phyloP scores from a whole-genome alignment of 106 monocot genomes.

The Phalaenopsis aphrodite region DNA sequence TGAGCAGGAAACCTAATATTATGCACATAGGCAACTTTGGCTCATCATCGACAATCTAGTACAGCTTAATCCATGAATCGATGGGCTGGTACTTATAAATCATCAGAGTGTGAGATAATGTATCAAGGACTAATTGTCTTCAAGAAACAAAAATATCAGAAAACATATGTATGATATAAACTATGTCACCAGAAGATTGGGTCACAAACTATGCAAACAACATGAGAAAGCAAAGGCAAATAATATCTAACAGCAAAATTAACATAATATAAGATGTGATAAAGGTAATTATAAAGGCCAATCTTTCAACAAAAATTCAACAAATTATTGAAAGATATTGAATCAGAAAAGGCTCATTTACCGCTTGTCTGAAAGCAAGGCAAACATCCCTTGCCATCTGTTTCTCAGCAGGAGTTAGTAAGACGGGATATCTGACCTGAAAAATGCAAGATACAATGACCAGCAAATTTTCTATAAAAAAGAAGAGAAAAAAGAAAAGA shows the following conservation, averaged over 20 bases:
- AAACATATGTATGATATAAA: background rate
- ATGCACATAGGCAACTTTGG: no score
- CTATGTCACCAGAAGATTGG: background rate
- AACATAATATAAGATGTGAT: background rate
- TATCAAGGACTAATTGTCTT: background rate
- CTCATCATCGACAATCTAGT: background rate
- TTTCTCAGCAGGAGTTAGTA: constrained; percentile 88
- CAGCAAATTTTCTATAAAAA: background rate
- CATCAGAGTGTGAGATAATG: background rate
- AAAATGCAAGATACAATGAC: constrained; percentile 2
- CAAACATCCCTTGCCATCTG: constrained; percentile 98
- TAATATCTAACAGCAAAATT: background rate
- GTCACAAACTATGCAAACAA: background rate
- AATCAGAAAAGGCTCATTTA: constrained; percentile 17
- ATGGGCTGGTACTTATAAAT: background rate
- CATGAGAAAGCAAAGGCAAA: background rate
- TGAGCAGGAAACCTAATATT: background rate
- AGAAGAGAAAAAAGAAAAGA: background rate
- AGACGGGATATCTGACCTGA: constrained; percentile 93
- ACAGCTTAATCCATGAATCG: background rate
- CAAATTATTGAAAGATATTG: background rate
- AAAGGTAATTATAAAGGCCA: background rate
- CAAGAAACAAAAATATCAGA: background rate
- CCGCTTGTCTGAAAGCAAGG: constrained; percentile 85
- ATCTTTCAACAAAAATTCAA: background rate